These are phyloP conservation scores for Alternaria sp. DNA, from an alignment of 2,329 filamentous ascomycete genomes.

Conservation along the genomic window DNA sequence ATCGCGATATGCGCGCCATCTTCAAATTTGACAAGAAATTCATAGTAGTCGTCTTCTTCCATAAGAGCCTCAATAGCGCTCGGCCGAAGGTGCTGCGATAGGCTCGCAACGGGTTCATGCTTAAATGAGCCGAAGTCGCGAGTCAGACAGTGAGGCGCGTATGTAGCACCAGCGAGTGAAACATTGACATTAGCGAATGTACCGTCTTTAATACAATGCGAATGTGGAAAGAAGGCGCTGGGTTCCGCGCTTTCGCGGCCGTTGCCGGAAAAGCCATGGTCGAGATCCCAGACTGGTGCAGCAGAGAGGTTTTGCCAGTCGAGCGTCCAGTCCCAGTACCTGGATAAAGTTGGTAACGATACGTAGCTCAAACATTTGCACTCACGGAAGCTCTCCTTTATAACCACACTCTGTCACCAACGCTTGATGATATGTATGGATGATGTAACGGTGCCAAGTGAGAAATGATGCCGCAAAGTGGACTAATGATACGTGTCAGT, in stretches of 20 bases:
- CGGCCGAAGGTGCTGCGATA: not conserved
- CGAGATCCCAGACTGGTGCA: constrained; percentile 31
- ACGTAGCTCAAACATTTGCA: no score
- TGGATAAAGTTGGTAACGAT: not conserved
- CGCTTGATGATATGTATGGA: constrained; percentile 42
- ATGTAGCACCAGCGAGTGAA: not conserved
- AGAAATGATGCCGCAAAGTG: constrained; percentile 46
- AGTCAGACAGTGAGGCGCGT: constrained; percentile 33
- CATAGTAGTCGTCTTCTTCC: constrained; percentile 17
- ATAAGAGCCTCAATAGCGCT: not conserved
- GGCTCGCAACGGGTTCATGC: not conserved
- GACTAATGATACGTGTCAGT: constrained; percentile 19
- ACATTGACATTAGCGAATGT: constrained; percentile 34
- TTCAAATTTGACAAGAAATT: constrained; percentile 31
- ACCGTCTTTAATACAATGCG: constrained; percentile 31
- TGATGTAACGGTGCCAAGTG: constrained; percentile 49
- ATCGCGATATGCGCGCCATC: constrained; percentile 39
- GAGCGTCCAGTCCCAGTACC: constrained; percentile 51
- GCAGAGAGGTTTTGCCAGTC: constrained; percentile 35
- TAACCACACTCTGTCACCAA: constrained; percentile 38
- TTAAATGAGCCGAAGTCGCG: constrained; percentile 27
- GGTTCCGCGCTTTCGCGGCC: constrained; percentile 18
- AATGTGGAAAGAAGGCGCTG: constrained; percentile 4
- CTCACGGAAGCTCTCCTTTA: constrained; percentile 14
- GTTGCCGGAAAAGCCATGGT: constrained; percentile 44